A percentile compares a stretch with the other conserved stretches of the same genome.
These are phyloP conservation scores for Amanita bisporigera DNA, from an alignment of 1,284 basidiomycete genomes.

Conservation along the genomic window DNA sequence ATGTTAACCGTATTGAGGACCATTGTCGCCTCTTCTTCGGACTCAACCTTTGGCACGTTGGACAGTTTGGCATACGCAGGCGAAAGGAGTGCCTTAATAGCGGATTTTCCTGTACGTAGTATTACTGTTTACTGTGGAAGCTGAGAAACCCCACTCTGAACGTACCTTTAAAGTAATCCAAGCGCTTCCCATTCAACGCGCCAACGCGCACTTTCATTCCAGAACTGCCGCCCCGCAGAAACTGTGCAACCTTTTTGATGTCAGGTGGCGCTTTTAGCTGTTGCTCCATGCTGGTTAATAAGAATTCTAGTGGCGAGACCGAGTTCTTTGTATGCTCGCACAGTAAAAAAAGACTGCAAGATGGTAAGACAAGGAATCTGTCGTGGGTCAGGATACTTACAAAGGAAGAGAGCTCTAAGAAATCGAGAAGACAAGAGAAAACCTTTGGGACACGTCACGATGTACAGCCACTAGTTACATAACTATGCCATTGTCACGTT, in stretches of 20 bases:
- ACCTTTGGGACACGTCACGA: conserved; percentile 27
- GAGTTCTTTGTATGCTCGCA: background rate
- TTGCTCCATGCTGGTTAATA: conserved; percentile 57
- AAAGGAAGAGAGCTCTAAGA: conserved; percentile 8
- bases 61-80: conserved; percentile 92
- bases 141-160: background rate
- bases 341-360: background rate
- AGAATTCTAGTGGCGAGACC: background rate
- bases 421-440: background rate
- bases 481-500: conserved; percentile 2
- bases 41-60: conserved; percentile 78
- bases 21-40: conserved; percentile 78
- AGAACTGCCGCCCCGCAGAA: conserved; percentile 82
- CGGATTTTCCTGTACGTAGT: conserved; percentile 76
- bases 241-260: conserved; percentile 81
- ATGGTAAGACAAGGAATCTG: background rate
- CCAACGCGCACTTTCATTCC: conserved; percentile 92
- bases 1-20: conserved; percentile 80
- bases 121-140: conserved; percentile 3
- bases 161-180: conserved; percentile 97
- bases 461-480: conserved; percentile 7
- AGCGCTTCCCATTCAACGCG: conserved; percentile 91
- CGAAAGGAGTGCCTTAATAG: conserved; percentile 89
- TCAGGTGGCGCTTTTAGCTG: conserved; percentile 79
- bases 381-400: conserved; percentile 4